Conservation (phyloP, 768 basidiomycete genomes). For the Cubamyces lactineus region DNA sequence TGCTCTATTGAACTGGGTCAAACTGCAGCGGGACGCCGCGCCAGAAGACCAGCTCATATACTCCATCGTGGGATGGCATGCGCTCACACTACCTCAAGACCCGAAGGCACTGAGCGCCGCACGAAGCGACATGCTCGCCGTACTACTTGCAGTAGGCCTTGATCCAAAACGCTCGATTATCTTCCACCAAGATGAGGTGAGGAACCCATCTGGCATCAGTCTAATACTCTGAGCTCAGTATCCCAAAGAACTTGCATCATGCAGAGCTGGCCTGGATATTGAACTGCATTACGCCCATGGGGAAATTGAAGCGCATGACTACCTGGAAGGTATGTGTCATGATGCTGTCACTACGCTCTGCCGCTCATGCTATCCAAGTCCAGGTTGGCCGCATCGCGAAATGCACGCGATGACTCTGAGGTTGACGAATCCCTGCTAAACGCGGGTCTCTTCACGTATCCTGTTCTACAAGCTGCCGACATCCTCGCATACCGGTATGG, state of each 20-base stretch:
- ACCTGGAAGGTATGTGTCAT: slow-evolving; percentile 82
- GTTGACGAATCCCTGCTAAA: slow-evolving; percentile 83
- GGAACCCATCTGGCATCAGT: slow-evolving; percentile 26
- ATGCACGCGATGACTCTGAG: slow-evolving; percentile 74
- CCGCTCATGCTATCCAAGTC: slow-evolving; percentile 49
- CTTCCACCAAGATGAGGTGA: slow-evolving; percentile 90
- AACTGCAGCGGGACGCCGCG: slow-evolving; percentile 63
- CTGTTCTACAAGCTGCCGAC: slow-evolving; percentile 92
- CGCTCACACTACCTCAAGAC: slow-evolving; percentile 89
- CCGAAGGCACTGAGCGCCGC: slow-evolving; percentile 63
- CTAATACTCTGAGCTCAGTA: background rate
- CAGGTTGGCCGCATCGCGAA: slow-evolving; percentile 72
- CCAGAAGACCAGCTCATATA: slow-evolving; percentile 72
- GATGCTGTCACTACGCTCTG: background rate
- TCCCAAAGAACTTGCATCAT: slow-evolving; percentile 74
- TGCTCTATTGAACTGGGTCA: slow-evolving; percentile 88
- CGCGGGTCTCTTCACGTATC: slow-evolving; percentile 88
- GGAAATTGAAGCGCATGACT: slow-evolving; percentile 87
- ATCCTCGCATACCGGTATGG: slow-evolving; percentile 81
- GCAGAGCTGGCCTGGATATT: slow-evolving; percentile 90
- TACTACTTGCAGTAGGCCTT: slow-evolving; percentile 82
- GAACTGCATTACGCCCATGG: slow-evolving; percentile 82
- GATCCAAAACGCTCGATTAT: slow-evolving; percentile 73
- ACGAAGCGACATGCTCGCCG: slow-evolving; percentile 77
- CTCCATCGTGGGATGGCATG: slow-evolving; percentile 93